phyloP scores from a whole-genome alignment of 2,329 filamentous ascomycete species.

The Stagonosporopsis chrysanthemi region DNA sequence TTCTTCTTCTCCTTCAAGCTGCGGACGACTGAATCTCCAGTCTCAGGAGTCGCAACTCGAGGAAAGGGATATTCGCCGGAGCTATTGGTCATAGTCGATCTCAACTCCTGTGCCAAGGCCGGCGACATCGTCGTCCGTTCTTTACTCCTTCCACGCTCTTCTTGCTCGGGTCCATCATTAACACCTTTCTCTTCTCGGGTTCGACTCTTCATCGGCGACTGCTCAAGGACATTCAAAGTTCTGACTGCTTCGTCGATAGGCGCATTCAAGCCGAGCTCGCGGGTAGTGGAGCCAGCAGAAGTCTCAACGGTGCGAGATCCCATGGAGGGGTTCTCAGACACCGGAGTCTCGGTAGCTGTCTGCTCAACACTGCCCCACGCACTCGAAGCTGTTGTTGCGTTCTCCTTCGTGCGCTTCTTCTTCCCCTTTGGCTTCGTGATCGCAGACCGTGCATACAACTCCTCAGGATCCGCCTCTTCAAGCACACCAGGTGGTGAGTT shows the following conservation, averaged over 20 bases:
- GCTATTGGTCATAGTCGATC: constrained; percentile 9
- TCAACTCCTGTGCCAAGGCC: neutral
- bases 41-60: constrained; percentile 13
- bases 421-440: constrained; percentile 57
- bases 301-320: constrained; percentile 47
- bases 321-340: constrained; percentile 40
- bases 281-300: constrained; percentile 32
- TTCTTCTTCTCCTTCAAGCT: constrained; percentile 47
- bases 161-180: neutral
- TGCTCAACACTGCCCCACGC: constrained; percentile 42
- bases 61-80: constrained; percentile 41
- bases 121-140: constrained; percentile 2
- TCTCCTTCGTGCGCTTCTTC: constrained; percentile 42
- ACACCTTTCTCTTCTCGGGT: neutral
- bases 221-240: neutral
- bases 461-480: constrained; percentile 48
- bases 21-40: neutral
- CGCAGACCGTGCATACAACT: constrained; percentile 50
- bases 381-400: neutral
- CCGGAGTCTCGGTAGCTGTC: constrained; percentile 40
- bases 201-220: constrained; percentile 9
- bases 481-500: constrained; percentile 43
- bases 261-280: constrained; percentile 20
- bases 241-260: neutral
- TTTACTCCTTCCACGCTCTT: constrained; percentile 11